Evolutionary conservation across 2,329 filamentous ascomycete species (phyloP).

Genomic region (Ilyonectria robusta): DNA sequence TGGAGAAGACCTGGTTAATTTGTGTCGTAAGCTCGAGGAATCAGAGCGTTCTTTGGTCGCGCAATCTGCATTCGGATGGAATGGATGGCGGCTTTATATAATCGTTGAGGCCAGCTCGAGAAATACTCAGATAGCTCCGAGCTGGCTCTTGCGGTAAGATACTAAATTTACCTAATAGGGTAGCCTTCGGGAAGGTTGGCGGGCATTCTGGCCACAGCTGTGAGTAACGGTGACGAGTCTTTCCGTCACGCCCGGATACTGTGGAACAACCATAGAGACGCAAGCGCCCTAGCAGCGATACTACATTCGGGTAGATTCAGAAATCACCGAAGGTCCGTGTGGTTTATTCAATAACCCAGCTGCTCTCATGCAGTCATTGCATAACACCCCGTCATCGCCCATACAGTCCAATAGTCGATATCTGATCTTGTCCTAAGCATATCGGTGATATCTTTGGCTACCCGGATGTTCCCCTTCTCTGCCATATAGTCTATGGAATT

Average conservation of each 20-base stretch:
- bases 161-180: neutral
- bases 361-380: neutral
- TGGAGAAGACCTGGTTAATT: slow-evolving; percentile 16
- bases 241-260: neutral
- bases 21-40: neutral
- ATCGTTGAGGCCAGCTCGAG: neutral
- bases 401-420: neutral
- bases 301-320: neutral
- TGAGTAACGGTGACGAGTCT: neutral
- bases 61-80: neutral
- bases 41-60: neutral
- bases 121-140: neutral
- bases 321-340: neutral
- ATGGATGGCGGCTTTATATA: neutral
- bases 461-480: neutral
- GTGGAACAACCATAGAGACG: neutral
- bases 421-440: neutral
- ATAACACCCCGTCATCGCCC: neutral
- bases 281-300: neutral
- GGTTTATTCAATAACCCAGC: neutral
- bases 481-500: neutral
- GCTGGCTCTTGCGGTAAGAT: neutral
- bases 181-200: neutral
- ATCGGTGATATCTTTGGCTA: neutral
- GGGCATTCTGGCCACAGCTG: neutral